Evolutionary conservation across 108 stramenopile species (phyloP), one percentile per base, ranked within the genome.

Genomic region (Nannochloropsis gaditana): DNA sequence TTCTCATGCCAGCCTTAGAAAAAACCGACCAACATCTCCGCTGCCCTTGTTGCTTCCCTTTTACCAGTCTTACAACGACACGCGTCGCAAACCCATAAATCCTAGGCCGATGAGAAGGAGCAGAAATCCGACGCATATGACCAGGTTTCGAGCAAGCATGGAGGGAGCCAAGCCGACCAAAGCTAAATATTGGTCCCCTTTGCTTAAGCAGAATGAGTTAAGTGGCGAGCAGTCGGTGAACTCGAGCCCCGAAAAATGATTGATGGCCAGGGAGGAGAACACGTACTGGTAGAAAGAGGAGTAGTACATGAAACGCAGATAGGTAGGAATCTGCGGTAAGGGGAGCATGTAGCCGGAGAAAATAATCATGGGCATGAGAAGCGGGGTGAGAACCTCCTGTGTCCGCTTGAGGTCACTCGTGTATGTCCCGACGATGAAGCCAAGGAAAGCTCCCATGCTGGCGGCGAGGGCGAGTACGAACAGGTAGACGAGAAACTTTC

Each of bases 301-400:
- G 82, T 86, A 86, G 19, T 73, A 73, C 11, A 86, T 42, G 44
- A 82, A 11, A 82, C 31, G 80, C 17, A 83, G 42, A 42, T 45
- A 83, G 1, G 21, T 15, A 6, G 73, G 73, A 41, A 84, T 84
- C 50, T 86, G 81, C 19, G 81, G 43, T 19, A 82, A 21, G n/a
- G 85, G 85, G 10, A 86, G 31, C 17, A 86, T 43, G 43, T 81
- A 80, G 15, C 85, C 85, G 21, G 82, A 43, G 42, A 86, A 86
- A 43, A 86, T 42, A 9, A 80, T 82, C 43, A 86, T 80, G 10
- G 85, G 85, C 81, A 86, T 86, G 81, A 86, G 10, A 17, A 82
- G 10, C 81, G 80, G 81, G n/a, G 85, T 43, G 45, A 86, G 21
- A 41, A 86, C 81, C 2, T 43, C 85, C 2, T 80, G 43, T 9